Evolutionary conservation across 805 yeast genomes (phyloP), one percentile per base, ranked within the genome.

Genomic region (Candida chilensis): DNA sequence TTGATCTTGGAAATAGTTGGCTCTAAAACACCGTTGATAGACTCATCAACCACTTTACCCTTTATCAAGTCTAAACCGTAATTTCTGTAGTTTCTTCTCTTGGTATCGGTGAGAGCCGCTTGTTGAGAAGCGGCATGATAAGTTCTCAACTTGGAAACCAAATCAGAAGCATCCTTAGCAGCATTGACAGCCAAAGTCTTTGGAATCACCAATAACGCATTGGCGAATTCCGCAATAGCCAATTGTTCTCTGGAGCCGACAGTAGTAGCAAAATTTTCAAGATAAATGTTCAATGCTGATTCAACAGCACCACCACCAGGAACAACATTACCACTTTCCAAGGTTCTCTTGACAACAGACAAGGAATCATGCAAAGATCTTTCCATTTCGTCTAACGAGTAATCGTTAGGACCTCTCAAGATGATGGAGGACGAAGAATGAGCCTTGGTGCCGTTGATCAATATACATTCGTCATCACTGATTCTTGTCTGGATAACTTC

Each of bases 291-390:
- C 50, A 92, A 70, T 3, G 97, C 97, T 30, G 95, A 71, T 61
- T 92, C 99, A 20, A 92, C 98, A n/a, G 95, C 94, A 37, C 99
- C 99, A 41, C 99, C 99, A 37, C 99, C 99, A 26, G 98, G 97
- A 5, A 92, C 98, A 34, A 94, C 88, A 41, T 72, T 61, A 14
- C 96, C 97, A 47, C 90, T 77, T 58, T 92, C 98, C 42, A 94
- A 70, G 9, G 97, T 87, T 52, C 98, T 78, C 64, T 92, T 92
- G 21, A 92, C 95, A 21, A 92, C 98, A 27, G 86, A 78, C 40
- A 92, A 67, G 3, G 97, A 84, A 54, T 92, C 99, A 49, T 86
- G 96, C 37, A 94, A 57, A 0, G 97, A 87, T 58, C 99, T 76
- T 62, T 92, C 96, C 97, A 94, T 90, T 64, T 92, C 99, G 59